Evolutionary conservation across 208 protist genomes (phyloP).

Genomic region (Leishmania tropica): DNA sequence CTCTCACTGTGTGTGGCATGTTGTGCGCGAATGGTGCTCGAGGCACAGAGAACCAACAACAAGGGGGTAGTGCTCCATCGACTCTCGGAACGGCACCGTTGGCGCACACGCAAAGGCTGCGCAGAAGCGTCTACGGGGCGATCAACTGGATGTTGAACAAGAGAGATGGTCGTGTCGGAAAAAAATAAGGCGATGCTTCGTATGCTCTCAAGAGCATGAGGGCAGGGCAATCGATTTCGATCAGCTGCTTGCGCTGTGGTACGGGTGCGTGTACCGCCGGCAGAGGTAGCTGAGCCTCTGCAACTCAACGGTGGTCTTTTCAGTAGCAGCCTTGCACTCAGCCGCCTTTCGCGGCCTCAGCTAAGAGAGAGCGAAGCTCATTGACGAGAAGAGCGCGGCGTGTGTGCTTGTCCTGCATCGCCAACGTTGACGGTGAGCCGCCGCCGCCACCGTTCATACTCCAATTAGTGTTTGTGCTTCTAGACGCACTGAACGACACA

Average conservation of each 20-base stretch:
- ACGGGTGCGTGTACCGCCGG: not conserved
- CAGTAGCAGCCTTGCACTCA: not conserved
- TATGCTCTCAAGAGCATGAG: not conserved
- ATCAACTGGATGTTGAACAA: not conserved
- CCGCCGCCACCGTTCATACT: not conserved
- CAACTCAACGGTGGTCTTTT: not conserved
- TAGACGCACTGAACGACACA: not conserved
- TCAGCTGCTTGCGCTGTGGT: not conserved
- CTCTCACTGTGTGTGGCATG: not conserved
- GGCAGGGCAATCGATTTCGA: too few relatives aligned
- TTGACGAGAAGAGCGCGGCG: slow-evolving; percentile 80
- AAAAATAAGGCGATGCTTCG: not conserved
- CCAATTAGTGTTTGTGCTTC: not conserved
- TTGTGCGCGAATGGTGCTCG: not conserved
- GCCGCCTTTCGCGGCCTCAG: slow-evolving; percentile 35
- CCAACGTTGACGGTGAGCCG: not conserved
- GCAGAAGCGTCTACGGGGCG: not conserved
- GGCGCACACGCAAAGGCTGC: not conserved
- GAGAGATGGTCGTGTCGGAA: not conserved
- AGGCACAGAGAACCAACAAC: not conserved
- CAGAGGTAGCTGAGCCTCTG: not conserved
- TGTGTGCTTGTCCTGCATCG: slow-evolving; percentile 30
- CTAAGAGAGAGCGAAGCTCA: slow-evolving; percentile 71
- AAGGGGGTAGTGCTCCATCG: not conserved
- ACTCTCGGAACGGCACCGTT: not conserved